Conservation (phyloP, 169 alveolate genomes). For the Plasmodium vivax region DNA sequence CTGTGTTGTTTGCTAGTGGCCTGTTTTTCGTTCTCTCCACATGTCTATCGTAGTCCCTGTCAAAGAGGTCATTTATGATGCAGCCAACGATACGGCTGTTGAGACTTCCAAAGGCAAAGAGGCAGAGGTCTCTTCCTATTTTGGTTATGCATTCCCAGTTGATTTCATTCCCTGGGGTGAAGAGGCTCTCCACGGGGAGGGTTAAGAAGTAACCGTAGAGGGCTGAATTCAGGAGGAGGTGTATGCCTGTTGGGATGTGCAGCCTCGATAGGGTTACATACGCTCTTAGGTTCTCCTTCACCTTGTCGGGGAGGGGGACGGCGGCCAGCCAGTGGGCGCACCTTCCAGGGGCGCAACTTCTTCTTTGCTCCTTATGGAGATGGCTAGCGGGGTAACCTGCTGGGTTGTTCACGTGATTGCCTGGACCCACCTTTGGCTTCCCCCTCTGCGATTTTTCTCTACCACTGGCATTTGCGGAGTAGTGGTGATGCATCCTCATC, state of each 20-base stretch:
- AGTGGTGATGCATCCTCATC: neutral
- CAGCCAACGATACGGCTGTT: constrained; percentile 84
- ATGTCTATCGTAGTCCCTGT: constrained; percentile 80
- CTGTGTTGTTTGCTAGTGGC: constrained; percentile 94
- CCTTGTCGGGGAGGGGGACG: neutral
- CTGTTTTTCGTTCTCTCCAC: constrained; percentile 95
- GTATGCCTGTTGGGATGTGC: constrained; percentile 22
- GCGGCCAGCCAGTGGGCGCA: neutral
- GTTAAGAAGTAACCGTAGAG: constrained; percentile 50
- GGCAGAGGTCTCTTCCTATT: constrained; percentile 50
- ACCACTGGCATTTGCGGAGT: neutral
- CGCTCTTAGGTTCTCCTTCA: constrained; percentile 5
- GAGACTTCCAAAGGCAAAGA: constrained; percentile 78
- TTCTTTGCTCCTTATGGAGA: neutral
- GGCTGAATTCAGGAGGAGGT: constrained; percentile 28
- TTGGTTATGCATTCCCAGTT: neutral
- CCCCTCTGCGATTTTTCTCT: neutral
- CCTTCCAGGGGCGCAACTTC: neutral
- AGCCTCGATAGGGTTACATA: constrained; percentile 7
- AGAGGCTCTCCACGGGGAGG: neutral
- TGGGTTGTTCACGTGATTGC: neutral
- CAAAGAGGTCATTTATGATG: constrained; percentile 88
- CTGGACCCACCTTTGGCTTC: neutral
- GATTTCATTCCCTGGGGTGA: neutral
- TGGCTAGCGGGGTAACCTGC: neutral